Evolutionary conservation across 805 yeast genomes (phyloP), one percentile per base, ranked within the genome.

Genomic region (Scheffersomyces lignosus): DNA sequence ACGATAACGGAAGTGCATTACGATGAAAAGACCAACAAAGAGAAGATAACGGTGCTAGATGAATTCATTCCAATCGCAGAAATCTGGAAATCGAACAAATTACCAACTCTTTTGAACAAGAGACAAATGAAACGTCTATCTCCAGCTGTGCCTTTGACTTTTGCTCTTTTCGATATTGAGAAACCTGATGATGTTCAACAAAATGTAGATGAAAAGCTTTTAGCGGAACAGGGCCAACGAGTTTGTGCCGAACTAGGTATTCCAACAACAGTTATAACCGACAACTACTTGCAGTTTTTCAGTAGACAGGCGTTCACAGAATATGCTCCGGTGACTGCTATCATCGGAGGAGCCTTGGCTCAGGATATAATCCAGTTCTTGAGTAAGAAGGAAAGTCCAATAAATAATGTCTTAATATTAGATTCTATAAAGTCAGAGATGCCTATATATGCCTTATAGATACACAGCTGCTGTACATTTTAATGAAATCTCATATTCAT

Each of bases 351-450:
- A 1, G 74, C 87, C 1, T 61, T 91, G 16, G 85, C 95, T 2
- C 99, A 93, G 61, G 96, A 90, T 56, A 83, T 88, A 10, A 84
- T 93, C 31, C 93, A 93, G 62, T 79, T 74, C 37, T 60, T 91
- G 35, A 83, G 93, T 29, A 77, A 77, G 47, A 78, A 81, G 47
- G 89, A 87, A 49, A 71, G 80, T 28, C 96, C 97, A 3, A 70
- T 90, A 26, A 90, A 88, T 56, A 93, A 93, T 56, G 70, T 87
- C 35, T 70, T 86, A 45, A 63, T 91, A 1, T 70, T 90, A 26
- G 96, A 93, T 63, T 89, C 91, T 8, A 60, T 71, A 13, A 70
- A 71, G 14, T 72, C 81, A 29, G 82, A 80, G 41, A 86, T 88
- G 78, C 96, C 96, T 16, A 78, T 93, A 15, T 89, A 80, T 51